A percentile compares a stretch with the other conserved stretches of the same genome.
These are phyloP conservation scores for Teratosphaeria nubilosa DNA, from an alignment of 2,329 filamentous ascomycete genomes.

Conservation along the genomic window DNA sequence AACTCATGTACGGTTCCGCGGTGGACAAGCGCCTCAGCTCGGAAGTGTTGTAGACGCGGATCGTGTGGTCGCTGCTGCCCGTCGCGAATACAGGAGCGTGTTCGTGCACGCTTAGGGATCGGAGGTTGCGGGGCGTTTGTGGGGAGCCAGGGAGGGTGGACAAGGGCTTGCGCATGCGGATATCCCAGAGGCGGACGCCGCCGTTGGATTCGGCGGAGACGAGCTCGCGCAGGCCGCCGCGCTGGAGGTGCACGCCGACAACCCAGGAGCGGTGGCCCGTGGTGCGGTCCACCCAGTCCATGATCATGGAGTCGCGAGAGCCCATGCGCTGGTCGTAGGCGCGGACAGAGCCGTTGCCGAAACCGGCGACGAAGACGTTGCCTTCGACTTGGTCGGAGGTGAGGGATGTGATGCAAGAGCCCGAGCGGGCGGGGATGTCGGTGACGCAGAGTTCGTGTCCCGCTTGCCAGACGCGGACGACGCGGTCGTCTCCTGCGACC, in stretches of 20 bases:
- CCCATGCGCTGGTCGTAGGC: constrained; percentile 87
- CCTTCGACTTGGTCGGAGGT: constrained; percentile 97
- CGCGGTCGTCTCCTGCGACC: constrained; percentile 91
- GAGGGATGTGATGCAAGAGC: constrained; percentile 88
- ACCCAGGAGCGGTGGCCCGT: constrained; percentile 94
- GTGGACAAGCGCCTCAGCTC: constrained; percentile 59
- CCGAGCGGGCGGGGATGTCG: constrained; percentile 88
- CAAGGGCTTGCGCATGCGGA: constrained; percentile 51
- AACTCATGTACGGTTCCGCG: constrained; percentile 77
- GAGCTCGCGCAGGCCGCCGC: constrained; percentile 83
- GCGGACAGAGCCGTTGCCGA: constrained; percentile 86
- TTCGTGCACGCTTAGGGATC: constrained; percentile 86
- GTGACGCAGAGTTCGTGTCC: constrained; percentile 84
- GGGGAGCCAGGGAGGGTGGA: constrained; percentile 44
- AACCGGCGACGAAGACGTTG: constrained; percentile 90
- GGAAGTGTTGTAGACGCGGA: constrained; percentile 75
- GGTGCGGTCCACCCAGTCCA: constrained; percentile 89
- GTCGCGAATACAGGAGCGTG: constrained; percentile 94
- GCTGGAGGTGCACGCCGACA: constrained; percentile 91
- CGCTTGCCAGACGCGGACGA: constrained; percentile 94
- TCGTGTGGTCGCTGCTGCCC: constrained; percentile 75
- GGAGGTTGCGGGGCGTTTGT: constrained; percentile 25
- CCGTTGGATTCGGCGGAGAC: constrained; percentile 85
- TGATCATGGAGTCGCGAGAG: constrained; percentile 84
- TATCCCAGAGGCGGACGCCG: constrained; percentile 92